These are phyloP conservation scores for Graphium sp. DNA, from an alignment of 2,329 filamentous ascomycete species.

Conservation along the genomic window DNA sequence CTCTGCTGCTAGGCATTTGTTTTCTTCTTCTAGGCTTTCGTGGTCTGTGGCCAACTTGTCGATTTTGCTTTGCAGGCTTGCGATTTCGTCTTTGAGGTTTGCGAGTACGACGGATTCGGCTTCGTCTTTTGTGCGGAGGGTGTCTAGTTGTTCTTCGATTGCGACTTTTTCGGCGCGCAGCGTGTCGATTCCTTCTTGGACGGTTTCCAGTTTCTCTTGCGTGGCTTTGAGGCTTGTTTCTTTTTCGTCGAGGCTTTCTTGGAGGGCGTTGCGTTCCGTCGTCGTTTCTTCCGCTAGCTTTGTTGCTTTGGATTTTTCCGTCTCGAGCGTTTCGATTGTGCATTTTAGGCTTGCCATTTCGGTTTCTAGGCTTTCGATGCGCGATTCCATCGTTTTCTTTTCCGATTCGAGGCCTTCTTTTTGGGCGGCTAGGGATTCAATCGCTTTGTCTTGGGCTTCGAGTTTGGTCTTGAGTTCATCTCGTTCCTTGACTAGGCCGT, in stretches of 20 bases:
- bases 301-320: too few relatives aligned
- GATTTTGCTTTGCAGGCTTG: conserved; percentile 1
- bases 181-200: too few relatives aligned
- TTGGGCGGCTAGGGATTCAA: background rate
- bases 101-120: too few relatives aligned
- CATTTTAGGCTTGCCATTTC: conserved; percentile 1
- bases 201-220: too few relatives aligned
- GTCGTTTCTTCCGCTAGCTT: too few relatives aligned
- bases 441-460: background rate
- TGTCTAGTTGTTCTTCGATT: too few relatives aligned
- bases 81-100: conserved; percentile 2
- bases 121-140: too few relatives aligned
- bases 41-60: background rate
- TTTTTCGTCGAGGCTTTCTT: too few relatives aligned
- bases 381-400: conserved; percentile 1
- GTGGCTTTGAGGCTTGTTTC: too few relatives aligned
- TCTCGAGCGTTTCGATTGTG: conserved; percentile 1
- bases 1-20: background rate
- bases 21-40: conserved; percentile 2
- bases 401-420: conserved; percentile 1
- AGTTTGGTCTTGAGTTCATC: background rate
- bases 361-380: conserved; percentile 1
- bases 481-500: background rate
- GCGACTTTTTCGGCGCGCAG: too few relatives aligned
- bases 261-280: too few relatives aligned